phyloP scores from a whole-genome alignment of 805 yeast species.

The Lipomyces starkeyi region DNA sequence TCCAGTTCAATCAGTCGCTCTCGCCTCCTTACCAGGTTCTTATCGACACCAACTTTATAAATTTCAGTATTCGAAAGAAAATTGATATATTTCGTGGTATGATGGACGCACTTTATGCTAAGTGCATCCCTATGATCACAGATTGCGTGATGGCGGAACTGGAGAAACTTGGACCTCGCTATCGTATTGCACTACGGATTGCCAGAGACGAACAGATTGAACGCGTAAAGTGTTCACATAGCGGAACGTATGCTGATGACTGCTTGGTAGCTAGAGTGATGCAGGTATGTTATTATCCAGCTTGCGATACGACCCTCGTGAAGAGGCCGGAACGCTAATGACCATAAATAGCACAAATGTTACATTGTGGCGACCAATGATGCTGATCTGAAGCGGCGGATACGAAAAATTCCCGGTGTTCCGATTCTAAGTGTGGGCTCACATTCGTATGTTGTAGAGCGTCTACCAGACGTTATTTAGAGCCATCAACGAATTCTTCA shows the following conservation, averaged over 20 bases:
- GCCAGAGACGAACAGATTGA: constrained; percentile 94
- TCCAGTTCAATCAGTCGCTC: constrained; percentile 90
- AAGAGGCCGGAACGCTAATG: neutral
- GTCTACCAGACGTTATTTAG: constrained; percentile 67
- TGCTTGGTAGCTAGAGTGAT: constrained; percentile 90
- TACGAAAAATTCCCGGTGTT: constrained; percentile 95
- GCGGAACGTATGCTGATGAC: constrained; percentile 98
- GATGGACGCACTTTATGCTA: constrained; percentile 95
- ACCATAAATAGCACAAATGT: constrained; percentile 70
- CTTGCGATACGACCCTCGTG: neutral
- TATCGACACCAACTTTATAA: constrained; percentile 95
- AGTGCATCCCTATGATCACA: constrained; percentile 92
- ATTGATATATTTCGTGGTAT: constrained; percentile 93
- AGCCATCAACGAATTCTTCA: neutral
- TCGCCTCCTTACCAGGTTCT: constrained; percentile 98
- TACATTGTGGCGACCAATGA: constrained; percentile 97
- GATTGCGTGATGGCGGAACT: constrained; percentile 98
- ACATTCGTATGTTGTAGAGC: constrained; percentile 88
- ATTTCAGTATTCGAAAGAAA: constrained; percentile 94
- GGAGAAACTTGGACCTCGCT: constrained; percentile 93
- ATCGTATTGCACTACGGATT: constrained; percentile 86
- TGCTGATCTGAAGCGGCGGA: constrained; percentile 92
- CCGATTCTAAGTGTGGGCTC: constrained; percentile 97
- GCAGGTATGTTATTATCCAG: constrained; percentile 50
- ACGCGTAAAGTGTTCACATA: constrained; percentile 86